Base-by-base conservation (phyloP, 2,329 filamentous ascomycete genomes). In the Fusarium haematococcum region DNA sequence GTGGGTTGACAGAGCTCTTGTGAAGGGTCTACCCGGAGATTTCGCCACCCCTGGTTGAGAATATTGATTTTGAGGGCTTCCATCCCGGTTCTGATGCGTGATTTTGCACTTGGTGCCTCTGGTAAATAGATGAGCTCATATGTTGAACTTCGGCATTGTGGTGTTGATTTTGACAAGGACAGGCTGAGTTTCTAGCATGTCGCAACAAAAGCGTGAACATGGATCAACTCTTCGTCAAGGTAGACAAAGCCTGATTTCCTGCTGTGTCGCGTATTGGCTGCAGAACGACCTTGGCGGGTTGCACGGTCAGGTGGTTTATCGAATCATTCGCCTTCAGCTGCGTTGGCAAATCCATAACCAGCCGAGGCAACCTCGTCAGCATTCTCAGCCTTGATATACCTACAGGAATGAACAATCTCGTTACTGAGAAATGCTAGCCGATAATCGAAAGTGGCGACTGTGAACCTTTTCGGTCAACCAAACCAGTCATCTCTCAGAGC, bases 241-340 rank as follows among this genome's bases (percentile, higher is more conserved):
- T 93, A 86, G 14, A 92, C 91, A 3, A 83, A 82, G 81, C 93
- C 94, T 2, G 93, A 91, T 70, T 83, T 82, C 81, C 93, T 94
- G 77, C 95, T 95, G 79, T 97, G 94, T 93, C 93, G 96, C 0
- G 94, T 94, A 83, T 97, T 94, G 13, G 88, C 82, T 2, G 86
- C 86, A 13, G 86, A 85, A 6, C 88, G 79, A 0, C 77, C 66
- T 45, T 86, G 84, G 37, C 86, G 87, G 79, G 96, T 86, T 79
- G 91, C 60, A 93, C 88, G 13, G 92, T 91, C 18, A 97, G 88
- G 80, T 91, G 93, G 81, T 88, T 88, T 86, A 97, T 88, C 63
- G 48, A 32, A 54, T 54, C 48, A 54, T 54, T 54, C 4, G 2
- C 7, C 9, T 52, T 52, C 27, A 32, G 48, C 48, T 30, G 27